Evolutionary conservation across 2,329 filamentous ascomycete species (phyloP).

Genomic region (Neonectria coccinea): DNA sequence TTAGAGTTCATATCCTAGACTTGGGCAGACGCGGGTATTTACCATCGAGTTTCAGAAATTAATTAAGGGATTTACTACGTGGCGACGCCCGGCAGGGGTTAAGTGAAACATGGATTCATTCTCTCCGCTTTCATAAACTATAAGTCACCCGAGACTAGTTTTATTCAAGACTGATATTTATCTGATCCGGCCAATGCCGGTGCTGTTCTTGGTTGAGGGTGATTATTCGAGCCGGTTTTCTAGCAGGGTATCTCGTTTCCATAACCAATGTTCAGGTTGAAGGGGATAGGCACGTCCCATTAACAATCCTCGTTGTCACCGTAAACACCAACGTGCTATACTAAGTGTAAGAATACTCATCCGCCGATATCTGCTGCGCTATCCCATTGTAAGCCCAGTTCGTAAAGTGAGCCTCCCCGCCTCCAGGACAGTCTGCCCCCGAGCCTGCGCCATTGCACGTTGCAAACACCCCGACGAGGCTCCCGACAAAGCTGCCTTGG

Average conservation of each 20-base stretch:
- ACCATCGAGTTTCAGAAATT: background rate
- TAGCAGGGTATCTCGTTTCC: too few species aligned
- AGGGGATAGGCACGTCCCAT: too few species aligned
- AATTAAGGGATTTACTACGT: background rate
- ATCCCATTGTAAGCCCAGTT: conserved; percentile 27
- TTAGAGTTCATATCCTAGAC: background rate
- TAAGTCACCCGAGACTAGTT: too few species aligned
- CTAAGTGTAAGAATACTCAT: background rate
- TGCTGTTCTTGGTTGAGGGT: too few species aligned
- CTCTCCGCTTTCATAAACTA: too few species aligned
- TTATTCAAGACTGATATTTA: too few species aligned
- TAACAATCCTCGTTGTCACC: too few species aligned
- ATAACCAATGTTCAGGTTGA: too few species aligned
- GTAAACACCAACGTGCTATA: background rate
- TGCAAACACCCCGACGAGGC: conserved; percentile 30
- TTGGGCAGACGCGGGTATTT: background rate
- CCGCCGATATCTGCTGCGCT: conserved; percentile 25
- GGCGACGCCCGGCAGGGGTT: background rate
- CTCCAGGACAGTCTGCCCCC: conserved; percentile 21
- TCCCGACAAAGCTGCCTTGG: conserved; percentile 23
- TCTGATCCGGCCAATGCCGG: too few species aligned
- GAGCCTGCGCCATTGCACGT: conserved; percentile 31
- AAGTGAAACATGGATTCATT: background rate
- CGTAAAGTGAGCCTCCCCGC: conserved; percentile 20
- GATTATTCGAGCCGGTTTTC: too few species aligned